Evolutionary conservation across 225 moss, liverwort and hornwort genomes (phyloP).

Genomic region (Bryum argenteum): DNA sequence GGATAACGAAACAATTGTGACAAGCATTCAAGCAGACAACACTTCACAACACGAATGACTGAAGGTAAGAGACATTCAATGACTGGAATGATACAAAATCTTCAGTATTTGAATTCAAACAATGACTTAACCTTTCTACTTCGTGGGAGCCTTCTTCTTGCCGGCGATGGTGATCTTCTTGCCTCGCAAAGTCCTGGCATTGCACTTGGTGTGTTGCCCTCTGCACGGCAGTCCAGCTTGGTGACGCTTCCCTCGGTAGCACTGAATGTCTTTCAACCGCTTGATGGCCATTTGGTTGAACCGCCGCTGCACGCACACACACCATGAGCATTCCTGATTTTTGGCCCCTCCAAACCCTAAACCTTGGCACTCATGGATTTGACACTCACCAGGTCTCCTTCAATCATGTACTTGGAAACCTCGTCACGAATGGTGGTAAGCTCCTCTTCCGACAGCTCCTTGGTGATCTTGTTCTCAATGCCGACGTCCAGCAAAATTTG

Average conservation of each 20-base stretch:
- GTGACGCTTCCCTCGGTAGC: constrained; percentile 85
- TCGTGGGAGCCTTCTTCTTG: constrained; percentile 85
- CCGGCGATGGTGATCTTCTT: constrained; percentile 95
- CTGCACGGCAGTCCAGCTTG: constrained; percentile 75
- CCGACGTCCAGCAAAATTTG: constrained; percentile 84
- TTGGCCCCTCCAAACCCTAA: constrained; percentile 4
- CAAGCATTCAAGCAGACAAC: background rate
- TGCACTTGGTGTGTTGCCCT: constrained; percentile 93
- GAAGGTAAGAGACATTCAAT: background rate
- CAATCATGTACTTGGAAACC: constrained; percentile 85
- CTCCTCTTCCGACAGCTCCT: constrained; percentile 79
- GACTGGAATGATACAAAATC: background rate
- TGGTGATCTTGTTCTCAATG: constrained; percentile 79
- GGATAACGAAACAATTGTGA: background rate
- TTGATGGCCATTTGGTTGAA: constrained; percentile 87
- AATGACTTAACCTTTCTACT: constrained; percentile 36
- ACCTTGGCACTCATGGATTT: background rate
- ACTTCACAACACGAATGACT: background rate
- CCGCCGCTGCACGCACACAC: constrained; percentile 55
- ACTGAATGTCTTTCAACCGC: constrained; percentile 90
- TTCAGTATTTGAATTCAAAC: background rate
- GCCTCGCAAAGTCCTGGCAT: constrained; percentile 82
- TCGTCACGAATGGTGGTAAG: constrained; percentile 83
- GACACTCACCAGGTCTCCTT: constrained; percentile 77
- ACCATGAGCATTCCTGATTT: background rate